Evolutionary conservation across 176 grass and related monocot genomes (phyloP).

Genomic region (Ensete glaucum): DNA sequence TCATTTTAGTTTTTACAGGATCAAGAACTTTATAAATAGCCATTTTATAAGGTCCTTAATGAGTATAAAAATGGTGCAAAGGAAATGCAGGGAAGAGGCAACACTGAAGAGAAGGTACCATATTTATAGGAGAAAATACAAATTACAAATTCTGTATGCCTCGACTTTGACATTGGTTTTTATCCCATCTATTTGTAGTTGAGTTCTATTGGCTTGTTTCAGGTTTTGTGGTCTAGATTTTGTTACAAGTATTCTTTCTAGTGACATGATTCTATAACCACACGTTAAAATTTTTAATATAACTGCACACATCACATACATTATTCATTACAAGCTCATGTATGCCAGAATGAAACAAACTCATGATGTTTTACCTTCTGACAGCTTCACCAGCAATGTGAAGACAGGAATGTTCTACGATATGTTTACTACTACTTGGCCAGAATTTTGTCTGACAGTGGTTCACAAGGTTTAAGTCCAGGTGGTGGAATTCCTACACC

Average conservation of each 20-base stretch:
- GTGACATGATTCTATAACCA: background rate
- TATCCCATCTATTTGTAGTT: background rate
- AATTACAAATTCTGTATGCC: background rate
- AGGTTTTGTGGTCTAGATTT: too few relatives aligned
- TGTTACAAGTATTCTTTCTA: too few relatives aligned
- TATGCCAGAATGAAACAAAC: background rate
- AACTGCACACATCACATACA: too few relatives aligned
- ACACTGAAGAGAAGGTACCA: background rate
- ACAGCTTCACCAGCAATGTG: constrained; percentile 97
- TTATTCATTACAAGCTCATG: too few relatives aligned
- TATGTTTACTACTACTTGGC: constrained; percentile 99
- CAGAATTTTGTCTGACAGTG: constrained; percentile 91
- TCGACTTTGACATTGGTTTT: background rate
- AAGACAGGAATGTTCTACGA: constrained; percentile 80
- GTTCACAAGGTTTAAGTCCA: constrained; percentile 86
- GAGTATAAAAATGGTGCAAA: background rate
- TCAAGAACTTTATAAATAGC: background rate
- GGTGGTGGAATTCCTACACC: constrained; percentile 89
- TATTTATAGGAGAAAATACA: background rate
- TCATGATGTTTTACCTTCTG: constrained; percentile 25
- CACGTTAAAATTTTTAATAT: background rate
- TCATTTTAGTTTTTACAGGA: background rate
- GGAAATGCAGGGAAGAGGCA: background rate
- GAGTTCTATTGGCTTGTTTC: background rate
- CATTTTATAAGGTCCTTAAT: background rate